Percentiles rank a stretch among this genome's conserved stretches.
phyloP scores from a whole-genome alignment of 2,329 filamentous ascomycete species.

The Colletotrichum echinochloae region DNA sequence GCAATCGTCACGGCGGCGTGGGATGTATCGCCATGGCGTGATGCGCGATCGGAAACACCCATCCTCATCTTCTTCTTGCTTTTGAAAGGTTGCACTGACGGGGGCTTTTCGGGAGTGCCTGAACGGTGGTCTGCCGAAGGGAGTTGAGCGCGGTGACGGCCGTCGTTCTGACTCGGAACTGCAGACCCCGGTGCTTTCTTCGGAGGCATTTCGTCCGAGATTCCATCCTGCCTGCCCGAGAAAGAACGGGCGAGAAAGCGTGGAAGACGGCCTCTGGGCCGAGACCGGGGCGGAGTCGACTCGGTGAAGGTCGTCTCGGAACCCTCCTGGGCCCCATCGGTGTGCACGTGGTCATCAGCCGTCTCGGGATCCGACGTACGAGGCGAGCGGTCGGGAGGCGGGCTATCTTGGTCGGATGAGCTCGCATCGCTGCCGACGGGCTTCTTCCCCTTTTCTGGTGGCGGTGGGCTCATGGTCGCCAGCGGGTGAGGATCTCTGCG shows the following conservation, averaged over 20 bases:
- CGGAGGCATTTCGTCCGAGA: no score
- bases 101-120: no score
- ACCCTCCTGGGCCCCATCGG: not conserved
- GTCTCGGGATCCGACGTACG: not conserved
- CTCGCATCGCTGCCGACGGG: not conserved
- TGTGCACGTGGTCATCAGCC: not conserved
- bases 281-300: no score
- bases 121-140: not conserved
- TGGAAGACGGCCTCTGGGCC: not conserved
- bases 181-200: not conserved
- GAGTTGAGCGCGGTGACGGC: no score
- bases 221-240: not conserved
- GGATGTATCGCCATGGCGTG: no score
- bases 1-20: not conserved
- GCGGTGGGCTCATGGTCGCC: constrained; percentile 16
- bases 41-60: no score
- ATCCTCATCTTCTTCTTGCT: not conserved
- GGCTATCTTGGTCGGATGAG: not conserved
- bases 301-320: not conserved
- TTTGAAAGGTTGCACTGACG: not conserved
- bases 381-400: not conserved
- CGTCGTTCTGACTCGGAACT: not conserved
- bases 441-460: constrained; percentile 5
- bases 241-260: not conserved
- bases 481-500: no score